These are phyloP conservation scores for Penicillium hesseltinei DNA, from an alignment of 2,329 filamentous ascomycete genomes.

Conservation along the genomic window DNA sequence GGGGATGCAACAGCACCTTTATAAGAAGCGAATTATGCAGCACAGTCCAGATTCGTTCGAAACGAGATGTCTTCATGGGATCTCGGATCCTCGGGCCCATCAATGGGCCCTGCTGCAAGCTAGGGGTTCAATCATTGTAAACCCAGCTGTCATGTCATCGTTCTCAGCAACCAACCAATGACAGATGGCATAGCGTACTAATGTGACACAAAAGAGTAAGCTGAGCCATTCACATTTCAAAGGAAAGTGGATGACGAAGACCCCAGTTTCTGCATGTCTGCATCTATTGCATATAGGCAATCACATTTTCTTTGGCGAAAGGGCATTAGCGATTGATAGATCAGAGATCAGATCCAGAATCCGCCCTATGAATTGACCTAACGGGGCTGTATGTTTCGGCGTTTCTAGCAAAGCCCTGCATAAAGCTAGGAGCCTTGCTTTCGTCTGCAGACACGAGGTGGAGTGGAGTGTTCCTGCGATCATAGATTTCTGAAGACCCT, in stretches of 20 bases:
- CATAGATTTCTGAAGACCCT: conserved; percentile 12
- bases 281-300: conserved; percentile 22
- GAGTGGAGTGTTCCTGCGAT: background rate
- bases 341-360: background rate
- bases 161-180: conserved; percentile 5
- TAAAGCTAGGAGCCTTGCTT: conserved; percentile 17
- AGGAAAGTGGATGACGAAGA: background rate
- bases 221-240: conserved; percentile 2
- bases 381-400: background rate
- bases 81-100: conserved; percentile 8
- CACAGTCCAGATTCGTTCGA: background rate
- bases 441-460: conserved; percentile 16
- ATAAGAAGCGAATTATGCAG: background rate
- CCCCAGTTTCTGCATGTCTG: conserved; percentile 8
- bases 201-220: background rate
- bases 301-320: conserved; percentile 5
- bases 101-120: background rate
- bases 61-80: background rate
- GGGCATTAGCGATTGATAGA: background rate
- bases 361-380: background rate
- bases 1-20: background rate
- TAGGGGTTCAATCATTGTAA: conserved; percentile 19
- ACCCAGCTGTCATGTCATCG: conserved; percentile 24
- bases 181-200: background rate
- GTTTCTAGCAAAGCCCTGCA: conserved; percentile 6